These are phyloP conservation scores for Monosporascus sp. DNA, from an alignment of 2,329 filamentous ascomycete genomes.

Conservation along the genomic window DNA sequence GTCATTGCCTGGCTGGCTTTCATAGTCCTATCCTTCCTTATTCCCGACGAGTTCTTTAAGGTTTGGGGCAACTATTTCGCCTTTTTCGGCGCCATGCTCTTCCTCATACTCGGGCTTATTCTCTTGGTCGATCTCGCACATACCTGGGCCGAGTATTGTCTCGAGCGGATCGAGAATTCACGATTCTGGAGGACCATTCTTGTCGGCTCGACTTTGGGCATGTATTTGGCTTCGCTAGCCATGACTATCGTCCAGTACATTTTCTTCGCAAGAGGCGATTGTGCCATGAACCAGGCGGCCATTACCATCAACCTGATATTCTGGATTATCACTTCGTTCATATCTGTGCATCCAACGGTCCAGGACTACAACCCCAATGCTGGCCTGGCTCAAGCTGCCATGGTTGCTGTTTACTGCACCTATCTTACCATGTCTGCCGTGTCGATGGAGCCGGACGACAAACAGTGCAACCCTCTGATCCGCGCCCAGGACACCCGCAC, in stretches of 20 bases:
- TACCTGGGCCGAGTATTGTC: conserved; percentile 94
- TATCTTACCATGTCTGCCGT: conserved; percentile 98
- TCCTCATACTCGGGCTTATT: conserved; percentile 86
- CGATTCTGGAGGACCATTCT: conserved; percentile 77
- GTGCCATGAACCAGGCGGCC: conserved; percentile 93
- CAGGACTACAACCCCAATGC: conserved; percentile 92
- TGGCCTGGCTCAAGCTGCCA: conserved; percentile 92
- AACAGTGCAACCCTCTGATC: conserved; percentile 87
- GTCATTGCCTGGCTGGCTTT: conserved; percentile 82
- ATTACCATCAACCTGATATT: conserved; percentile 91
- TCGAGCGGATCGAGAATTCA: conserved; percentile 88
- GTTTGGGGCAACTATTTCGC: conserved; percentile 95
- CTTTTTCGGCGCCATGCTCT: conserved; percentile 82
- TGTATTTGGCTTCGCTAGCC: conserved; percentile 85
- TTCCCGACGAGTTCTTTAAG: conserved; percentile 90
- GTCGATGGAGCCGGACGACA: conserved; percentile 94
- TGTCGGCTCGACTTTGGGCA: conserved; percentile 85
- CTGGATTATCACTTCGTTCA: conserved; percentile 70
- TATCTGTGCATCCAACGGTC: conserved; percentile 84
- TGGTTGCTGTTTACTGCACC: conserved; percentile 97
- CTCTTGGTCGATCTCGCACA: conserved; percentile 93
- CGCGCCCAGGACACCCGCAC: conserved; percentile 81
- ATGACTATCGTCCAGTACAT: conserved; percentile 98
- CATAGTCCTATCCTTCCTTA: conserved; percentile 88
- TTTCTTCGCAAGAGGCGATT: conserved; percentile 79